A percentile compares a stretch with the other conserved stretches of the same genome.
Evolutionary conservation across 768 basidiomycete genomes (phyloP).

Genomic region (Tremella mesenterica): DNA sequence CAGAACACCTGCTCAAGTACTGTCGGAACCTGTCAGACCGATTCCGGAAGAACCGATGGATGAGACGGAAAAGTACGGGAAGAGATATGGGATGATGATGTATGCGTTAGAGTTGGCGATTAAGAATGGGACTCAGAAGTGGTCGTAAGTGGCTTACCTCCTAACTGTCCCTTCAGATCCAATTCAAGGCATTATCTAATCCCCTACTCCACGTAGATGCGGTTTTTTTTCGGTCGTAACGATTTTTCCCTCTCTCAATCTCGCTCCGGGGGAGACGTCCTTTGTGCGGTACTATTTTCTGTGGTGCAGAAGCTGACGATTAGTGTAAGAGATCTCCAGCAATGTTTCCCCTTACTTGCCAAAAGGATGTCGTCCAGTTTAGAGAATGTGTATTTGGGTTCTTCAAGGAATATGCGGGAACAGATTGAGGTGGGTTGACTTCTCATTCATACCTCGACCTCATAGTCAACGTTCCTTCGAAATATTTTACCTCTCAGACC

Average conservation of each 20-base stretch:
- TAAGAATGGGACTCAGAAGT: slow-evolving; percentile 35
- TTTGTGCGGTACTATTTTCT: too few relatives aligned
- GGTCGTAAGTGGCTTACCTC: slow-evolving; percentile 34
- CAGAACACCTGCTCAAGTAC: slow-evolving; percentile 1
- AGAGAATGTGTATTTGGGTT: slow-evolving; percentile 18
- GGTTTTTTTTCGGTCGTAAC: too few relatives aligned
- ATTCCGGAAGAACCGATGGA: slow-evolving; percentile 6
- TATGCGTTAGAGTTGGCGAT: slow-evolving; percentile 36
- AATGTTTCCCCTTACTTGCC: slow-evolving; percentile 23
- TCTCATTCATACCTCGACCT: neutral
- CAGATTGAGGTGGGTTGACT: slow-evolving; percentile 29
- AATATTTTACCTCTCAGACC: too few relatives aligned
- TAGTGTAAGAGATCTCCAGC: slow-evolving; percentile 24
- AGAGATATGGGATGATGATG: slow-evolving; percentile 26
- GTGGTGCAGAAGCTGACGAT: slow-evolving; percentile 2
- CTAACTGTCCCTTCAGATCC: neutral
- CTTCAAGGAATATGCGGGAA: slow-evolving; percentile 18
- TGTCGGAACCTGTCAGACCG: slow-evolving; percentile 1
- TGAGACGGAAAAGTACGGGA: slow-evolving; percentile 22
- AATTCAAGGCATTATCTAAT: too few relatives aligned
- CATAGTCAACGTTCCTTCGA: too few relatives aligned
- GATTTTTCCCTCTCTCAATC: too few relatives aligned
- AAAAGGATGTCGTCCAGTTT: slow-evolving; percentile 12
- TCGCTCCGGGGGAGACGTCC: too few relatives aligned
- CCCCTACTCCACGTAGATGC: too few relatives aligned